phyloP scores from a whole-genome alignment of 2,329 filamentous ascomycete species.

The Thielaviopsis musarum region DNA sequence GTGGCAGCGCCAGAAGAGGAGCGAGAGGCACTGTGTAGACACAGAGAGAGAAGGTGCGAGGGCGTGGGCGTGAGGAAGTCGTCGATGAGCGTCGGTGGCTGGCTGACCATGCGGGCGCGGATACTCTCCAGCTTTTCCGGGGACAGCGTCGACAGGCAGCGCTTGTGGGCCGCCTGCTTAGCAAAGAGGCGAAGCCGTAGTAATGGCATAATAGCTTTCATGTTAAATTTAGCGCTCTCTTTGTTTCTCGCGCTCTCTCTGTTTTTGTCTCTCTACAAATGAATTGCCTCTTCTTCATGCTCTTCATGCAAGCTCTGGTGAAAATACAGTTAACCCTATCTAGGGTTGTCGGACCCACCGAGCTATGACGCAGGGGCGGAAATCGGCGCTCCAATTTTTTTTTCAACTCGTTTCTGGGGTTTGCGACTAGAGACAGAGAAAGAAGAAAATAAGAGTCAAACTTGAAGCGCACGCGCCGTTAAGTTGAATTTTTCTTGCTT shows the following conservation, averaged over 20 bases:
- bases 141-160: not conserved
- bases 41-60: slow-evolving; percentile 47
- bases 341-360: not conserved
- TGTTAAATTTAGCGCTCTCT: too few species aligned
- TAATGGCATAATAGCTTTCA: too few species aligned
- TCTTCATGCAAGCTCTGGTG: too few species aligned
- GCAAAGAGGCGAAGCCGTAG: not conserved
- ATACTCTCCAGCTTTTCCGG: not conserved
- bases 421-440: not conserved
- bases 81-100: slow-evolving; percentile 21
- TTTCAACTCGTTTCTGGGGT: not conserved
- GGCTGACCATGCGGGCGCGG: not conserved
- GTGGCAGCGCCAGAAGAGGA: slow-evolving; percentile 8
- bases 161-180: not conserved
- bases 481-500: too few species aligned
- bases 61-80: slow-evolving; percentile 38
- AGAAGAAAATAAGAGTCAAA: too few species aligned
- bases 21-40: slow-evolving; percentile 26
- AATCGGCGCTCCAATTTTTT: not conserved
- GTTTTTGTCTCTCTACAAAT: too few species aligned
- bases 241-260: too few species aligned
- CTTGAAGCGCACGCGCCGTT: too few species aligned
- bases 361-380: not conserved
- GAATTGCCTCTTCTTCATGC: too few species aligned
- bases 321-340: not conserved